A percentile compares a stretch with the other conserved stretches of the same genome.
Evolutionary conservation across 2,329 filamentous ascomycete genomes (phyloP).

Genomic region (Hypoxylon rubiginosum): DNA sequence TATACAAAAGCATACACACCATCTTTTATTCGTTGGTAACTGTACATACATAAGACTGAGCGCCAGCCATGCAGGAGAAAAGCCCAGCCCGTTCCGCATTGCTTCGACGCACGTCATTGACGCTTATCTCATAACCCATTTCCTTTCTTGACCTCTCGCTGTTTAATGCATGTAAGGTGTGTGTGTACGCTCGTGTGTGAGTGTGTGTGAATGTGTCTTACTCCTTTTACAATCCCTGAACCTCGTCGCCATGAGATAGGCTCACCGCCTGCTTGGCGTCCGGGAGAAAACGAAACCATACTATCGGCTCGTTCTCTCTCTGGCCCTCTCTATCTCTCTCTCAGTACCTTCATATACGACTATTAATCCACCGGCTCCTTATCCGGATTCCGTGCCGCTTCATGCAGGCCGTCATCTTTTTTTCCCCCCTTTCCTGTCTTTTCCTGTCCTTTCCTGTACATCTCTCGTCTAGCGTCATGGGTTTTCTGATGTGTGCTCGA

Average conservation of each 20-base stretch:
- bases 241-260: slow-evolving; percentile 20
- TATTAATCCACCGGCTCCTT: slow-evolving; percentile 42
- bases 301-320: slow-evolving; percentile 13
- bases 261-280: slow-evolving; percentile 39
- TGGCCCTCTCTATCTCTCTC: slow-evolving; percentile 1
- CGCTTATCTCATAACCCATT: slow-evolving; percentile 41
- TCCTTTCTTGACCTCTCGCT: slow-evolving; percentile 37
- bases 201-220: slow-evolving; percentile 17
- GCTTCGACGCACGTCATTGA: slow-evolving; percentile 35
- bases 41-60: not conserved
- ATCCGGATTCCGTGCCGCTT: slow-evolving; percentile 41
- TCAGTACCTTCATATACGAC: not conserved
- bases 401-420: slow-evolving; percentile 37
- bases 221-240: slow-evolving; percentile 35
- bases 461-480: slow-evolving; percentile 35
- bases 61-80: not conserved
- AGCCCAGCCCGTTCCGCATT: not conserved
- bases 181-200: no score
- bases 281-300: slow-evolving; percentile 32
- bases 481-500: slow-evolving; percentile 25
- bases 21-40: slow-evolving; percentile 4
- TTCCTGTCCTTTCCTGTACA: no score
- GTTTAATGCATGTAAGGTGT: slow-evolving; percentile 30
- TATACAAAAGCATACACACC: not conserved
- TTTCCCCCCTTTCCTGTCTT: not conserved